These are phyloP conservation scores for Carallia pectinifolia DNA, from an alignment of 345 rosid species.

Conservation along the genomic window DNA sequence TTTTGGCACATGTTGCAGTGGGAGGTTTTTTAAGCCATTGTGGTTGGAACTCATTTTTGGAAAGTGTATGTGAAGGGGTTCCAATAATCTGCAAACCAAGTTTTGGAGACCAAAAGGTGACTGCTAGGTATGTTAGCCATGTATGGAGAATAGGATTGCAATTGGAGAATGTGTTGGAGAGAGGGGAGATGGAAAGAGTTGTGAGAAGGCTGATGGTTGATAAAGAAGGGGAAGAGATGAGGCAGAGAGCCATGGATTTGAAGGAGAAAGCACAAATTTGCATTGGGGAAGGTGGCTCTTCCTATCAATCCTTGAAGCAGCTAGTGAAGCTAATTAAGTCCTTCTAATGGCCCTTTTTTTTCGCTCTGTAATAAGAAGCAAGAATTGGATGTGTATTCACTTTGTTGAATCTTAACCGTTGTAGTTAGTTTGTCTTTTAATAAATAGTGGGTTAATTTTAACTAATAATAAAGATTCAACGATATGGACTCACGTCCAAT, in stretches of 20 bases:
- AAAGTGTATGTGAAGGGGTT: conserved; percentile 49
- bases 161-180: conserved; percentile 30
- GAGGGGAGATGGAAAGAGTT: conserved; percentile 2
- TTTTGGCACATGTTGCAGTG: conserved; percentile 40
- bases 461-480: too few species aligned
- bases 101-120: conserved; percentile 40
- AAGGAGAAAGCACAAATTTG: conserved; percentile 9
- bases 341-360: not conserved
- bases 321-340: conserved; percentile 12
- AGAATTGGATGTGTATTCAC: too few species aligned
- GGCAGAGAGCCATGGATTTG: conserved; percentile 6
- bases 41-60: conserved; percentile 52
- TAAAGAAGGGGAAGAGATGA: conserved; percentile 8
- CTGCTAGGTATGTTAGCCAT: conserved; percentile 38
- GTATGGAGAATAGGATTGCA: conserved; percentile 45
- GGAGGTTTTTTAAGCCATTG: conserved; percentile 55
- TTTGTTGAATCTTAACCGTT: too few species aligned
- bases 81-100: conserved; percentile 48
- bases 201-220: conserved; percentile 17
- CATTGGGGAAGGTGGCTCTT: conserved; percentile 8
- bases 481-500: too few species aligned
- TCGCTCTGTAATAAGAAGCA: too few species aligned
- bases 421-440: too few species aligned
- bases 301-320: conserved; percentile 15
- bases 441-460: too few species aligned